Evolutionary conservation across 805 yeast species (phyloP).

Genomic region (Candida piceae): DNA sequence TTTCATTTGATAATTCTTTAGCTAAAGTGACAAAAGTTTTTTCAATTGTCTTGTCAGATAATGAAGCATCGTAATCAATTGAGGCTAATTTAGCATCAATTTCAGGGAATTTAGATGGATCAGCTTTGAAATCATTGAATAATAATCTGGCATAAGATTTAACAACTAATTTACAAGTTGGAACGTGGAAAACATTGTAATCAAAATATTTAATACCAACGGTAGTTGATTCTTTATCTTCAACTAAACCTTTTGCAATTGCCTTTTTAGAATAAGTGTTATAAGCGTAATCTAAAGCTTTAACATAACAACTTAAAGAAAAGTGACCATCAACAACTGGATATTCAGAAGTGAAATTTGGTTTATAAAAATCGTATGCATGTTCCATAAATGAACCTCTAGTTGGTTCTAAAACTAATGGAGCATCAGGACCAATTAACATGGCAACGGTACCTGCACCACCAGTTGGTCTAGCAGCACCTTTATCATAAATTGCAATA

Average conservation of each 20-base stretch:
- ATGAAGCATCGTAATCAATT: constrained; percentile 68
- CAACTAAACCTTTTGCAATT: constrained; percentile 42
- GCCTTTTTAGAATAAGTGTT: constrained; percentile 75
- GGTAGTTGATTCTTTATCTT: constrained; percentile 40
- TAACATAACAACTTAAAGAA: constrained; percentile 88
- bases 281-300: constrained; percentile 88
- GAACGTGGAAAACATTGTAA: constrained; percentile 95
- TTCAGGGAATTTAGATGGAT: constrained; percentile 58
- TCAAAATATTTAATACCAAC: constrained; percentile 77
- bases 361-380: constrained; percentile 97
- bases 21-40: constrained; percentile 78
- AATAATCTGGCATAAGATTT: constrained; percentile 90
- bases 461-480: constrained; percentile 99
- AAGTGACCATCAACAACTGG: constrained; percentile 97
- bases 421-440: constrained; percentile 96
- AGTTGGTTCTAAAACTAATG: constrained; percentile 81
- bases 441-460: constrained; percentile 97
- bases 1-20: constrained; percentile 59
- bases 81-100: constrained; percentile 48
- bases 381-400: constrained; percentile 96
- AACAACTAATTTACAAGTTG: constrained; percentile 91
- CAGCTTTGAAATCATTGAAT: constrained; percentile 78
- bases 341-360: constrained; percentile 92
- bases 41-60: constrained; percentile 76
- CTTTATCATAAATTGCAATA: constrained; percentile 94